Evolutionary conservation across 2,329 filamentous ascomycete genomes (phyloP).

Genomic region (Zymoseptoria ardabiliae): DNA sequence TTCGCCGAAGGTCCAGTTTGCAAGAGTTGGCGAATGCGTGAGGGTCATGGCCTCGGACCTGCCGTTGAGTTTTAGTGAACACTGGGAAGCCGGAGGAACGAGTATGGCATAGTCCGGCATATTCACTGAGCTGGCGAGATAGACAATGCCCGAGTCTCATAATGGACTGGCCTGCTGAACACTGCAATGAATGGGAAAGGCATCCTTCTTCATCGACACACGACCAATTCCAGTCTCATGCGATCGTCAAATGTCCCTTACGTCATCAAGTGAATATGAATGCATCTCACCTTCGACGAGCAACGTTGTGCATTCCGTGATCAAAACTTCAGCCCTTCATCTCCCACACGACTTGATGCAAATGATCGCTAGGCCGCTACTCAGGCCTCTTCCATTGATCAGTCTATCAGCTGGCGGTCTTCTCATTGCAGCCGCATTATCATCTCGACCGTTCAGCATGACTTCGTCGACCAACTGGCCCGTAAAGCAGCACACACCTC

Average conservation of each 20-base stretch:
- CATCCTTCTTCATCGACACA: background rate
- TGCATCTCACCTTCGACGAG: background rate
- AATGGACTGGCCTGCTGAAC: background rate
- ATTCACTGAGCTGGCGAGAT: background rate
- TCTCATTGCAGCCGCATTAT: conserved; percentile 7
- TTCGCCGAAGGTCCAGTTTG: too few relatives aligned
- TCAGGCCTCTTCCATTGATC: conserved; percentile 10
- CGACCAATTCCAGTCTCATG: background rate
- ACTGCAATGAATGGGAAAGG: background rate
- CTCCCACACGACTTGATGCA: conserved; percentile 1
- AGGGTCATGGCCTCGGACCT: background rate
- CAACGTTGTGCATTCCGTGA: background rate
- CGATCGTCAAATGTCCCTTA: background rate
- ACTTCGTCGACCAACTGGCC: conserved; percentile 14
- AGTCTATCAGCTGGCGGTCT: conserved; percentile 9
- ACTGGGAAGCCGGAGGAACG: background rate
- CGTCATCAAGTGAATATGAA: background rate
- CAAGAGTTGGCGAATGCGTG: background rate
- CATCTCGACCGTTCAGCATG: conserved; percentile 1
- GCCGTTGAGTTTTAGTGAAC: background rate
- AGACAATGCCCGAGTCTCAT: background rate
- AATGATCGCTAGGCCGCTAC: conserved; percentile 5
- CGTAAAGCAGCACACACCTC: conserved; percentile 22
- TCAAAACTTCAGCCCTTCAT: background rate
- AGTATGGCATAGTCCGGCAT: background rate